Evolutionary conservation across 2,329 filamentous ascomycete species (phyloP).

Genomic region (Aspergillus melleus): DNA sequence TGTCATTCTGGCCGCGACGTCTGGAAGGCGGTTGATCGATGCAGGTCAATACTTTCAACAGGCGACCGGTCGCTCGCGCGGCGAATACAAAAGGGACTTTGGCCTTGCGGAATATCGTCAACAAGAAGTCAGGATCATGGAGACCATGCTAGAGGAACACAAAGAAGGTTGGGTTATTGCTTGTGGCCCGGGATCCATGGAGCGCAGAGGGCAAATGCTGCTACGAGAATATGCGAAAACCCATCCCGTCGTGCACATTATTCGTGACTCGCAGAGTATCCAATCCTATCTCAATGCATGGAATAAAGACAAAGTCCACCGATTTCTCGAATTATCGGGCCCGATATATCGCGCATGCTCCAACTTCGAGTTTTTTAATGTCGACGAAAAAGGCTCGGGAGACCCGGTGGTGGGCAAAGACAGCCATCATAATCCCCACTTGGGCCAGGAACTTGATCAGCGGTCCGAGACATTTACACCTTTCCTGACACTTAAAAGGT

Average conservation of each 20-base stretch:
- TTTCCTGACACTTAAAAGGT: conserved; percentile 66
- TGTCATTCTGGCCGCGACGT: conserved; percentile 71
- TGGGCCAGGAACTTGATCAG: conserved; percentile 34
- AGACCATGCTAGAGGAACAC: conserved; percentile 60
- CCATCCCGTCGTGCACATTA: conserved; percentile 70
- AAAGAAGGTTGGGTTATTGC: conserved; percentile 66
- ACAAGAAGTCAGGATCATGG: conserved; percentile 63
- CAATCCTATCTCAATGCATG: conserved; percentile 61
- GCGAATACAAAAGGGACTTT: conserved; percentile 63
- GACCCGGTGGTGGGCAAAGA: conserved; percentile 24
- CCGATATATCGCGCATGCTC: conserved; percentile 64
- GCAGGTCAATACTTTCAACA: conserved; percentile 68
- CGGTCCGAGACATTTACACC: conserved; percentile 51
- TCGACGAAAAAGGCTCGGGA: conserved; percentile 55
- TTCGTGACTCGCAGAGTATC: conserved; percentile 65
- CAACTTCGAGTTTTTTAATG: conserved; percentile 76
- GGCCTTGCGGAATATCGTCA: conserved; percentile 63
- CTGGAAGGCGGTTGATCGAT: conserved; percentile 68
- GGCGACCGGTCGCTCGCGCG: conserved; percentile 60
- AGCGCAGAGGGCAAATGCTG: conserved; percentile 60
- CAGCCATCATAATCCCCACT: conserved; percentile 25
- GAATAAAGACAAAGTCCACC: conserved; percentile 57
- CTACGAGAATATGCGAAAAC: conserved; percentile 63
- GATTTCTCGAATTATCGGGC: conserved; percentile 54
- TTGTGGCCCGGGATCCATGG: conserved; percentile 68